Base-by-base conservation (phyloP, 768 basidiomycete species). In the Boletus rubropictus region DNA sequence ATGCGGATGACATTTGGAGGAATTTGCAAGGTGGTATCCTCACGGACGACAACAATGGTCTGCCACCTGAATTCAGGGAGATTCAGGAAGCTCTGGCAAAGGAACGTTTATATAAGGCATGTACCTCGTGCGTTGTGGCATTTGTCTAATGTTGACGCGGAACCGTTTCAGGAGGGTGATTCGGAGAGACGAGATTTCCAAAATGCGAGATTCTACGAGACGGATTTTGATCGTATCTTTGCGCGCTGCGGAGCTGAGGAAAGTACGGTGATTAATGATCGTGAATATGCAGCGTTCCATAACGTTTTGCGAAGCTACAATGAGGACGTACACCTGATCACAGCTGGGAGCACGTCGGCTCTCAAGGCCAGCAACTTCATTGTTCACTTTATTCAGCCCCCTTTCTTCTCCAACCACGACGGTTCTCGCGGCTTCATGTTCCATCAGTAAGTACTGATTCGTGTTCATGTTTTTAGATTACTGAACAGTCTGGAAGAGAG, bases 371-470 rank as follows among this genome's bases (percentile, higher is more conserved):
- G 37, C 20, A 52, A 45, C 11, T 58, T 59, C 33, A 12, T 33
- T 5, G 17, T 44, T 1, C 11, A 58, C 44, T 50, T 58, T 6
- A 9, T 55, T 11, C 46, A 39, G 0, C 53, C 57, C 2, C 50
- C 43, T 0, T 58, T 58, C 22, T 58, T 53, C 27, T 33, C 29
- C 15, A 3, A 17, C 7, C 2, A 18, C 2, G 39, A 35, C 11
- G 8, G 9, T 24, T 40, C 42, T 14, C 12, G 38, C 6, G 28
- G 29, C 21, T 37, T 36, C 10, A 6, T 46, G 42, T 57, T 38
- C 15, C n/a, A 44, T 0, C 43, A 46, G 43, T 45, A 25, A 4
- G 43, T 35, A 1, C 5, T 12, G 3, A 4, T 28, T 25, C 9
- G 20, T 24, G 10, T 10, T 8, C 4, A 11, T 7, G 21, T 18